Evolutionary conservation across 73 alveolate species (phyloP).

Genomic region (Urostyla sp.): DNA sequence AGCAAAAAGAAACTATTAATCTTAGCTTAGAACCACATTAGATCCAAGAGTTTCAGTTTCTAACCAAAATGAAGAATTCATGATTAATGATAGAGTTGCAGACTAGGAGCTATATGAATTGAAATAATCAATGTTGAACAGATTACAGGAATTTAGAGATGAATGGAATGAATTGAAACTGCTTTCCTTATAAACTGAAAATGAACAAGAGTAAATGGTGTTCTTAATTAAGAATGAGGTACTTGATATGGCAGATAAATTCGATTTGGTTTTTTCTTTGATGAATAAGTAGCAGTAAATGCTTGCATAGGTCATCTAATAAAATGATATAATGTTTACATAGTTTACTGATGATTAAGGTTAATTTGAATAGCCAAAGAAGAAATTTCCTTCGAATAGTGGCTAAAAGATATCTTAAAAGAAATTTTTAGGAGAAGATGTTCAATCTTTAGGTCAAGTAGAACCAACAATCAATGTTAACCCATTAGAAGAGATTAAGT

Average conservation of each 20-base stretch:
- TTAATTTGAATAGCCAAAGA: neutral
- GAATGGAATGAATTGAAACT: constrained; percentile 53
- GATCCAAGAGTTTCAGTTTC: too few species aligned
- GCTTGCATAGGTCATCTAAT: constrained; percentile 19
- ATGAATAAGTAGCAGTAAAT: constrained; percentile 23
- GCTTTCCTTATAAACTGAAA: constrained; percentile 21
- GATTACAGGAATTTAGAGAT: constrained; percentile 46
- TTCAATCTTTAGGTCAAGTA: neutral
- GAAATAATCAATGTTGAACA: neutral
- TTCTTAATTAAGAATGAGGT: constrained; percentile 51
- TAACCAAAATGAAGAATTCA: constrained; percentile 49
- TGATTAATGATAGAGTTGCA: constrained; percentile 37
- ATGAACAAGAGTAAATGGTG: constrained; percentile 40
- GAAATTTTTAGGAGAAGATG: neutral
- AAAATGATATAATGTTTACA: neutral
- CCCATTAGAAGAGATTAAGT: too few species aligned
- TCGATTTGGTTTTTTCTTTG: constrained; percentile 27
- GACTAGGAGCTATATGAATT: constrained; percentile 32
- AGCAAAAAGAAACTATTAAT: constrained; percentile 27
- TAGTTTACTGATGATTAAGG: neutral
- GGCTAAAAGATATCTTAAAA: neutral
- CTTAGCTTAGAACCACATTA: too few species aligned
- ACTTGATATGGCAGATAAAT: constrained; percentile 50
- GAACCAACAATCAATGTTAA: neutral
- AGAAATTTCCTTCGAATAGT: neutral